Conservation (phyloP, 805 yeast species). For the Saccharomycopsis fodiens region DNA sequence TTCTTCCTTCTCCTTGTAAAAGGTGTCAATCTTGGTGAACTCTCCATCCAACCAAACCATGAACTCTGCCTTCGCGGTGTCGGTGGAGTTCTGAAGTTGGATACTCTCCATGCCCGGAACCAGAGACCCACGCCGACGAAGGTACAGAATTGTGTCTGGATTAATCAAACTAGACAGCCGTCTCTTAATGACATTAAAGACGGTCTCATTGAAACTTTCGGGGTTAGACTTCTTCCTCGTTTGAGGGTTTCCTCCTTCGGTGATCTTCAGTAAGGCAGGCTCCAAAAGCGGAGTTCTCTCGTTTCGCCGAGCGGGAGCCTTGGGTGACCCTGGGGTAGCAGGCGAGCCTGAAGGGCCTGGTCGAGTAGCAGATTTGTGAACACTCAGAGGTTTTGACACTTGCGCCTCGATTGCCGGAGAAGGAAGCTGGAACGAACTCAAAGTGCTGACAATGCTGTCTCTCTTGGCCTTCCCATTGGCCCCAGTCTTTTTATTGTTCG, state of each 20-base stretch:
- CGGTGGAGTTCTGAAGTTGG: constrained; percentile 18
- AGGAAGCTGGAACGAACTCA: constrained; percentile 24
- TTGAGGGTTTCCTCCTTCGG: background rate
- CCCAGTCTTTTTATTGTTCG: background rate
- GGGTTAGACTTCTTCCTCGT: constrained; percentile 24
- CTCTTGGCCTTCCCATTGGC: constrained; percentile 2
- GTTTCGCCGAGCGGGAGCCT: background rate
- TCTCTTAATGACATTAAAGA: constrained; percentile 15
- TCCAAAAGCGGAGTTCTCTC: constrained; percentile 21
- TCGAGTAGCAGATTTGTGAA: background rate
- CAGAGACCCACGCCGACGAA: background rate
- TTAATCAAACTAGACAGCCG: constrained; percentile 6
- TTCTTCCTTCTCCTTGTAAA: constrained; percentile 53
- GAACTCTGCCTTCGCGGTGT: constrained; percentile 42
- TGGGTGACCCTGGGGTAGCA: background rate
- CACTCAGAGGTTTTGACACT: too few species aligned
- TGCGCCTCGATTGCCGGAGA: constrained; percentile 23
- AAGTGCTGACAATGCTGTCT: constrained; percentile 6
- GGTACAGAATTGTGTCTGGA: constrained; percentile 1
- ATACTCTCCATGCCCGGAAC: background rate
- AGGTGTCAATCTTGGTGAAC: constrained; percentile 49
- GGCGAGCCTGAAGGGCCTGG: background rate
- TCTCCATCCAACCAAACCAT: constrained; percentile 61
- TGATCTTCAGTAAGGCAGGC: background rate
- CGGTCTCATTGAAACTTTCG: constrained; percentile 21